phyloP scores from a whole-genome alignment of 192 early-diverging fungal species.

The Podila epigama region DNA sequence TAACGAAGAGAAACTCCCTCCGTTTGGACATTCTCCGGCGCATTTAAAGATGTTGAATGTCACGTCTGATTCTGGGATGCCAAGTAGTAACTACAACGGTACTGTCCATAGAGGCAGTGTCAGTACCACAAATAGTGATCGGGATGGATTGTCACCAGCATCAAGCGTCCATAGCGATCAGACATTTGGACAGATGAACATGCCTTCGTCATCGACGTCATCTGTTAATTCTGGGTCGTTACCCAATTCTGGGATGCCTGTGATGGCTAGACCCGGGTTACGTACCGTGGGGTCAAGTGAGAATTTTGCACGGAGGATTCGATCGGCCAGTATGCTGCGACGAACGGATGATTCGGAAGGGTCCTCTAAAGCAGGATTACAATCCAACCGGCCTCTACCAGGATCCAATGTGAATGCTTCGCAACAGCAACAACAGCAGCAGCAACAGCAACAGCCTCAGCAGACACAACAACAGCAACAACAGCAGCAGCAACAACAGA shows the following conservation, averaged over 20 bases:
- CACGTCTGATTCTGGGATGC: background rate
- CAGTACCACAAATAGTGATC: conserved; percentile 22
- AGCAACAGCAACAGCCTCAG: background rate
- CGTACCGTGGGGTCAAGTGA: conserved; percentile 40
- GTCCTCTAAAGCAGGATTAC: conserved; percentile 41
- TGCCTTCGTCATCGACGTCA: conserved; percentile 8
- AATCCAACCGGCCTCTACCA: conserved; percentile 28
- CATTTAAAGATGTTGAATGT: conserved; percentile 34
- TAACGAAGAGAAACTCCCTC: conserved; percentile 41
- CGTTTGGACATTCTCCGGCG: conserved; percentile 42
- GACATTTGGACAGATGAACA: conserved; percentile 20
- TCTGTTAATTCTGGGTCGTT: conserved; percentile 12
- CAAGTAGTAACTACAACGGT: background rate
- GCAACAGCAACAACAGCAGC: conserved; percentile 7
- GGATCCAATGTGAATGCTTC: background rate
- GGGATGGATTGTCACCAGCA: conserved; percentile 29
- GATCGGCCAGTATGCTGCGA: conserved; percentile 57
- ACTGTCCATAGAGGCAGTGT: conserved; percentile 14
- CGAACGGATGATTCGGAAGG: conserved; percentile 51
- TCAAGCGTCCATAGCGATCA: conserved; percentile 26
- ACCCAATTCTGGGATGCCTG: conserved; percentile 7
- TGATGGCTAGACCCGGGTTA: conserved; percentile 25
- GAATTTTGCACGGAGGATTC: conserved; percentile 52
- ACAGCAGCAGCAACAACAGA: conserved; percentile 16
- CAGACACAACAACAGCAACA: background rate